A percentile compares a stretch with the other conserved stretches of the same genome.
These are phyloP conservation scores for Smittium culicis DNA, from an alignment of 371 early-diverging fungal species.

Conservation along the genomic window DNA sequence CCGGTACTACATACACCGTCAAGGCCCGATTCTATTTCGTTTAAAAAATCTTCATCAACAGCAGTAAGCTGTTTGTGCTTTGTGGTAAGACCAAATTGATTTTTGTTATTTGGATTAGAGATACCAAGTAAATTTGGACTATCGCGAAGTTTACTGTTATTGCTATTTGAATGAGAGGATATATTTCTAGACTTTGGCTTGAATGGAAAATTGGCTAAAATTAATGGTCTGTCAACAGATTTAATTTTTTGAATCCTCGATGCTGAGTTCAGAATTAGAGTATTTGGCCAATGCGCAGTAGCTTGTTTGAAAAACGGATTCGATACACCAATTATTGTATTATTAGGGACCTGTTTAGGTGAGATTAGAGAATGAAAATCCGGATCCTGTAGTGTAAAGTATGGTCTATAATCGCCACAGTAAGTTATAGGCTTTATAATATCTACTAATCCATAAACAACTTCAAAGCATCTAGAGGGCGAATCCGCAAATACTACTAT, in stretches of 20 bases:
- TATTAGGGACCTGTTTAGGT: conserved; percentile 52
- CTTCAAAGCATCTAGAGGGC: conserved; percentile 73
- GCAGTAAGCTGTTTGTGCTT: conserved; percentile 66
- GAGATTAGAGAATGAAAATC: conserved; percentile 47
- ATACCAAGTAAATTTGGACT: neutral
- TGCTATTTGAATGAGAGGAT: neutral
- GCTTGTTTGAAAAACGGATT: conserved; percentile 86
- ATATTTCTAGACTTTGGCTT: neutral
- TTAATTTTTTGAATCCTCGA: conserved; percentile 15
- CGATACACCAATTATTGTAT: conserved; percentile 79
- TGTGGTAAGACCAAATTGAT: conserved; percentile 28
- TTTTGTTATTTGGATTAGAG: neutral
- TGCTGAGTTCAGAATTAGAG: conserved; percentile 47
- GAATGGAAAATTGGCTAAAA: neutral
- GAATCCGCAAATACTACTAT: conserved; percentile 77
- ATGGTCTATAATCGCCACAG: conserved; percentile 91
- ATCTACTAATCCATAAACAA: conserved; percentile 72
- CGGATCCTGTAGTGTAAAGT: conserved; percentile 89
- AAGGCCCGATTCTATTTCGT: conserved; percentile 15
- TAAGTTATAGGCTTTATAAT: conserved; percentile 88
- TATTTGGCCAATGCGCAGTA: conserved; percentile 83
- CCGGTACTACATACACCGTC: neutral
- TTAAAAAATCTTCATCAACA: conserved; percentile 32
- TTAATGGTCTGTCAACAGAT: neutral
- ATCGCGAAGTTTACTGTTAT: neutral